Evolutionary conservation across 1,284 basidiomycete genomes (phyloP).

Genomic region (Trichosporon inkin): DNA sequence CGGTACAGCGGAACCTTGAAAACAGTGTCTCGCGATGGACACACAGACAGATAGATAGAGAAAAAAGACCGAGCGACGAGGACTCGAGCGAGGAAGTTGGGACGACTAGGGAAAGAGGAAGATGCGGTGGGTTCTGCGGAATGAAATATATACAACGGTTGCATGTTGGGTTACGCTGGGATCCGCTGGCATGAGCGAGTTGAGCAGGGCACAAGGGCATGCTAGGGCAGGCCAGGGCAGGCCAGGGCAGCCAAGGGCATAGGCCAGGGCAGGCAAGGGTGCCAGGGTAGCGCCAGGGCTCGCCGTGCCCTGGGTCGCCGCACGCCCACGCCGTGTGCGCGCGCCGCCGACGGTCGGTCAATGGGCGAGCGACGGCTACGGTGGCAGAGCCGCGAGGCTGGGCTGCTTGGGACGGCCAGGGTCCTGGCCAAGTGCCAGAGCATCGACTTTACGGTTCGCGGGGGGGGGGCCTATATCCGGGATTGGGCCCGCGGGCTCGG

Average conservation of each 20-base stretch:
- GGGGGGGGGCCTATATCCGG: slow-evolving; percentile 1
- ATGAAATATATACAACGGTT: slow-evolving; percentile 7
- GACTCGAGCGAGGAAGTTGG: slow-evolving; percentile 2
- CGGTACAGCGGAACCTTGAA: not conserved
- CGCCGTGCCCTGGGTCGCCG: too few relatives aligned
- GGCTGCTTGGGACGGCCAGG: not conserved
- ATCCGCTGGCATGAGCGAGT: slow-evolving; percentile 3
- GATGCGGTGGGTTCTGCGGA: slow-evolving; percentile 8
- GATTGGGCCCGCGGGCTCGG: not conserved
- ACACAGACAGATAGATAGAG: too few relatives aligned
- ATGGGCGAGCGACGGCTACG: too few relatives aligned
- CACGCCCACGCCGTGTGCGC: too few relatives aligned
- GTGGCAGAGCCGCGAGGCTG: too few relatives aligned
- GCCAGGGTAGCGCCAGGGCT: not conserved
- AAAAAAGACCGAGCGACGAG: not conserved
- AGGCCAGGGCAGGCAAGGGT: not conserved
- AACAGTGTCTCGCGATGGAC: too few relatives aligned
- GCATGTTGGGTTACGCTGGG: slow-evolving; percentile 6
- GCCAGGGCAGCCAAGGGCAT: not conserved
- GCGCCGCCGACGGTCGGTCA: too few relatives aligned
- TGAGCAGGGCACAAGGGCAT: not conserved
- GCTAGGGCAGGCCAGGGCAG: not conserved
- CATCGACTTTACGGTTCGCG: slow-evolving; percentile 5
- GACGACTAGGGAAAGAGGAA: slow-evolving; percentile 3
- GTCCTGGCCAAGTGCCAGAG: not conserved